phyloP scores from a whole-genome alignment of 2,329 filamentous ascomycete genomes.

The Aspergillus glaucus region DNA sequence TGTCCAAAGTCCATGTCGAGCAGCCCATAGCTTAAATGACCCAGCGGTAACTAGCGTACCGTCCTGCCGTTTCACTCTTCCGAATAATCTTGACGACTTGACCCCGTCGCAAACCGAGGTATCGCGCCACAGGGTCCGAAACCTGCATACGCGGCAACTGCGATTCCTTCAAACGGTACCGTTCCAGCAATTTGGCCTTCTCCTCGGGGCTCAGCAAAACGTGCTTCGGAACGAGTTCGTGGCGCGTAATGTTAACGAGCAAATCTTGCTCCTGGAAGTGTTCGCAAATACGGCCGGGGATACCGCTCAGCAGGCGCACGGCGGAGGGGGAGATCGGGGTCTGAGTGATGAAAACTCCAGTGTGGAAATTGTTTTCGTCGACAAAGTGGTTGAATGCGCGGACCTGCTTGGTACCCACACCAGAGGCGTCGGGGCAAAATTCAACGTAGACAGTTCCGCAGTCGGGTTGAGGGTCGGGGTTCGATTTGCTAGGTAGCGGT shows the following conservation, averaged over 20 bases:
- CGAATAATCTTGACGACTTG: conserved; percentile 98
- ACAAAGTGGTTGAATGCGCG: conserved; percentile 82
- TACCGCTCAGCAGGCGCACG: conserved; percentile 74
- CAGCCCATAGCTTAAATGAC: conserved; percentile 35
- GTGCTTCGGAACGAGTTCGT: conserved; percentile 93
- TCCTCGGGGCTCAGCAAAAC: conserved; percentile 84
- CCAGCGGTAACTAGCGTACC: conserved; percentile 92
- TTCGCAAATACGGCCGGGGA: conserved; percentile 77
- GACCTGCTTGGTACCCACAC: conserved; percentile 84
- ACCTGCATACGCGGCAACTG: conserved; percentile 89
- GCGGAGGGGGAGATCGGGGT: conserved; percentile 78
- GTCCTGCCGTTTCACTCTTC: conserved; percentile 87
- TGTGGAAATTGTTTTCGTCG: conserved; percentile 72
- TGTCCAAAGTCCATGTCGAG: background rate
- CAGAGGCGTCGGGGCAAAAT: conserved; percentile 69
- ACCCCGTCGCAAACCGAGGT: conserved; percentile 80
- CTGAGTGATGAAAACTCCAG: conserved; percentile 83
- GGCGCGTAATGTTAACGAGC: conserved; percentile 95
- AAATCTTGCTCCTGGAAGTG: conserved; percentile 94
- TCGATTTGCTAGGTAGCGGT: conserved; percentile 59
- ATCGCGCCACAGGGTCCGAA: conserved; percentile 86
- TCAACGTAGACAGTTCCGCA: conserved; percentile 90
- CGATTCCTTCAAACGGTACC: conserved; percentile 95
- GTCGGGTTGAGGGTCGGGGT: conserved; percentile 64
- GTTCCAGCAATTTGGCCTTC: conserved; percentile 74